phyloP scores from a whole-genome alignment of 345 rosid species.

The Eucalyptus caleyi region DNA sequence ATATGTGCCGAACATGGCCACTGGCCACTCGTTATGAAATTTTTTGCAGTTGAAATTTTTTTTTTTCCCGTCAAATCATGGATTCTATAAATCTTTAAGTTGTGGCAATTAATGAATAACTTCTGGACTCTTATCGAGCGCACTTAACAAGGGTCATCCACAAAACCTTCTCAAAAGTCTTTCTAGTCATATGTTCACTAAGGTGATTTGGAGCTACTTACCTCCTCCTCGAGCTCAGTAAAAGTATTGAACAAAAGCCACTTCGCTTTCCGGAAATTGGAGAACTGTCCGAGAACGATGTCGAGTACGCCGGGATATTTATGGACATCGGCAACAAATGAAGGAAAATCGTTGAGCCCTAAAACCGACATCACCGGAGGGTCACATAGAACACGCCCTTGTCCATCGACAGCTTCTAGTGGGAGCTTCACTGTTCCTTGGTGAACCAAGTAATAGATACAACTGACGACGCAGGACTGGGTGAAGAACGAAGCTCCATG shows the following conservation, averaged over 20 bases:
- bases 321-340: constrained; percentile 6
- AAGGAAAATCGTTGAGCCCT: constrained; percentile 24
- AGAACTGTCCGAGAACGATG: constrained; percentile 4
- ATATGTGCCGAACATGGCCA: background rate
- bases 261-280: constrained; percentile 15
- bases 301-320: background rate
- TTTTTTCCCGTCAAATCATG: background rate
- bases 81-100: background rate
- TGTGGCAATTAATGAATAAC: background rate
- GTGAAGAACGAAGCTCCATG: constrained; percentile 11
- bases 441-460: background rate
- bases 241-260: constrained; percentile 38
- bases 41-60: background rate
- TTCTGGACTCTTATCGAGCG: background rate
- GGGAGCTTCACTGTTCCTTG: constrained; percentile 10
- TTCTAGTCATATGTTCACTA: background rate
- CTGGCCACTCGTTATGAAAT: background rate
- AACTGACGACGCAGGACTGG: constrained; percentile 1
- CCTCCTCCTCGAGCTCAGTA: constrained; percentile 34
- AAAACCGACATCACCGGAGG: constrained; percentile 17
- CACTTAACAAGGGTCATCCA: background rate
- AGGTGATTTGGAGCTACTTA: constrained; percentile 23
- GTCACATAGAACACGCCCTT: background rate
- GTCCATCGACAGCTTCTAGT: background rate
- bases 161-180: background rate